Conservation (phyloP, 345 rosid species). For the Aquilaria sinensis region DNA sequence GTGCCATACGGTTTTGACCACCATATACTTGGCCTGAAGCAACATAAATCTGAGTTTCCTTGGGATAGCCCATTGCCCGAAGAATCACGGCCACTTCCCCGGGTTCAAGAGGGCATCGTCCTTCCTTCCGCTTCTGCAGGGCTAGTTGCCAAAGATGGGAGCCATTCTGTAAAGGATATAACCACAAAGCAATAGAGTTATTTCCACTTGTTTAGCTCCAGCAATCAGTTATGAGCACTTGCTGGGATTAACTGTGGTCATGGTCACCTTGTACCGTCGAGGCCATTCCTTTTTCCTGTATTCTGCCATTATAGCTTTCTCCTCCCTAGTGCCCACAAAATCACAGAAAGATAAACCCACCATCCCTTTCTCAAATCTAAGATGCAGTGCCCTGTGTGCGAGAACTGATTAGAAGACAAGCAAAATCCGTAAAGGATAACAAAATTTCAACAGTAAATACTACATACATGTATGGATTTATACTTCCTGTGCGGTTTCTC, state of each 20-base stretch:
- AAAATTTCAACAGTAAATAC: conserved; percentile 16
- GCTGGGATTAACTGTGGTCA: background rate
- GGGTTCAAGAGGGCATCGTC: conserved; percentile 99
- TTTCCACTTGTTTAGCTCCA: no score
- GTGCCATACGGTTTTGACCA: conserved; percentile 99
- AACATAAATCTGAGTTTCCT: conserved; percentile 97
- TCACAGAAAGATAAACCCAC: conserved; percentile 97
- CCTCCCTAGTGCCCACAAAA: conserved; percentile 97
- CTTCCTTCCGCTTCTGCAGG: conserved; percentile 96
- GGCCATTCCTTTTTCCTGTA: conserved; percentile 99
- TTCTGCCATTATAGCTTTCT: conserved; percentile 91
- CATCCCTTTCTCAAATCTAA: conserved; percentile 99
- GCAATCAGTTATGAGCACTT: background rate
- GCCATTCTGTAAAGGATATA: conserved; percentile 67
- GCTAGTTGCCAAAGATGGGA: conserved; percentile 97
- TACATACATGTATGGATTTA: conserved; percentile 83
- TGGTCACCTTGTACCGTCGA: conserved; percentile 82
- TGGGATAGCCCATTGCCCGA: conserved; percentile 97
- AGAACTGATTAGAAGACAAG: conserved; percentile 10
- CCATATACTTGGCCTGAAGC: conserved; percentile 99
- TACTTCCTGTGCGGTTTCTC: conserved; percentile 91
- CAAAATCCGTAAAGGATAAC: conserved; percentile 11
- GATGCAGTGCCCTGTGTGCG: conserved; percentile 93
- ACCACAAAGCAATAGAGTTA: conserved; percentile 10
- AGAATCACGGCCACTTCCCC: conserved; percentile 98